Evolutionary conservation across 148 eudicot genomes (phyloP), one percentile per base, ranked within the genome.

Genomic region (Rhododendron molle): DNA sequence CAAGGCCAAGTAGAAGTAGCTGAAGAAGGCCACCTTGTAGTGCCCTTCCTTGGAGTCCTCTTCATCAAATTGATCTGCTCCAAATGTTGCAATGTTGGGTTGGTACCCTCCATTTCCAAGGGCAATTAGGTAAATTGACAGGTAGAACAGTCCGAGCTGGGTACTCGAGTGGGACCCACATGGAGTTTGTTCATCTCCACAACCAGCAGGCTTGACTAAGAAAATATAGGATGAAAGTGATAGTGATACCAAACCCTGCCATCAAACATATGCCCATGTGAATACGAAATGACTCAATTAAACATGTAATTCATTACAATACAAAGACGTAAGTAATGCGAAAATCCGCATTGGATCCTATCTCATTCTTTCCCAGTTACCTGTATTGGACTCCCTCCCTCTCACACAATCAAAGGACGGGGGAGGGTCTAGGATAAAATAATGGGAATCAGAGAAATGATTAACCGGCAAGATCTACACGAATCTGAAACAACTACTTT

Each of bases 81-180:
- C 97, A 88, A 94, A 90, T 56, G 95, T 93, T n/a, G 95, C 95
- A 62, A 94, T 94, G 80, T 90, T 94, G 30, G 97, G 97, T 86
- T 94, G 97, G 83, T 94, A 94, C 82, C 97, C 97, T 84, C 97
- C 97, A 88, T 91, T 88, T 60, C 97, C 97, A 16, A 94, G 92
- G 83, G 97, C 97, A 47, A 93, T 88, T 83, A 93, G 69, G 90
- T 94, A 94, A 15, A 93, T 87, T 0, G 97, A 91, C 46, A 92
- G 71, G 85, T 94, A 90, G 84, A 94, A 93, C 12, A 91, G 1
- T 12, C 88, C 86, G 5, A 89, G 54, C 20, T 87, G 89, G 74
- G 87, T 1, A 34, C 32, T 88, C 0, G 95, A 87, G 80, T 92
- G 94, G 16, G 92, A 83, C 34, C 85, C 88, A 78, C 97, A 94